Evolutionary conservation across 805 yeast genomes (phyloP).

Genomic region (Pichia rugopelliculosa): DNA sequence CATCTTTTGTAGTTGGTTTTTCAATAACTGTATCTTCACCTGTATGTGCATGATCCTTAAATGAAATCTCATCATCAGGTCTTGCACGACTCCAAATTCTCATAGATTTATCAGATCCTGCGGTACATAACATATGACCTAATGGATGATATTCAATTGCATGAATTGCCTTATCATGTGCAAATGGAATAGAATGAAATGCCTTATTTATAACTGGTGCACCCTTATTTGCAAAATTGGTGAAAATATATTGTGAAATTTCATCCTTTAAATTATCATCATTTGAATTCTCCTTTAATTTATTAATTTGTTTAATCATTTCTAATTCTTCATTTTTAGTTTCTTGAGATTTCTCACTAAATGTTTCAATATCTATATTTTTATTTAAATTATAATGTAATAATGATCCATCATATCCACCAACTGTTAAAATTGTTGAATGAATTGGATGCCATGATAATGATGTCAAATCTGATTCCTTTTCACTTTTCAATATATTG

Average conservation of each 20-base stretch:
- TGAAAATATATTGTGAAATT: slow-evolving; percentile 15
- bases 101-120: slow-evolving; percentile 88
- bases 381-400: slow-evolving; percentile 64
- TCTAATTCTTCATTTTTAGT: not conserved
- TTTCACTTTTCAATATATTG: slow-evolving; percentile 57
- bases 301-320: not conserved
- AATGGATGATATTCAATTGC: slow-evolving; percentile 87
- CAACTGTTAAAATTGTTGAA: slow-evolving; percentile 69
- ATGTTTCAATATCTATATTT: slow-evolving; percentile 28
- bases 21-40: slow-evolving; percentile 22
- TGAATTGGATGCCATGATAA: slow-evolving; percentile 92
- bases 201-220: slow-evolving; percentile 8
- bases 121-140: slow-evolving; percentile 87
- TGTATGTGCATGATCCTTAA: slow-evolving; percentile 75
- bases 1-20: not conserved
- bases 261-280: not conserved
- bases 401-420: slow-evolving; percentile 84
- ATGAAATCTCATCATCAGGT: slow-evolving; percentile 81
- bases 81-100: slow-evolving; percentile 92
- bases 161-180: slow-evolving; percentile 91
- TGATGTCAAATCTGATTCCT: slow-evolving; percentile 77
- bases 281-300: not conserved
- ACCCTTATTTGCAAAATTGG: not conserved
- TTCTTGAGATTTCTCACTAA: not conserved
- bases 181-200: slow-evolving; percentile 68